These are phyloP conservation scores for Cryptococcus sp. DNA, from an alignment of 1,284 basidiomycete genomes.

Conservation along the genomic window DNA sequence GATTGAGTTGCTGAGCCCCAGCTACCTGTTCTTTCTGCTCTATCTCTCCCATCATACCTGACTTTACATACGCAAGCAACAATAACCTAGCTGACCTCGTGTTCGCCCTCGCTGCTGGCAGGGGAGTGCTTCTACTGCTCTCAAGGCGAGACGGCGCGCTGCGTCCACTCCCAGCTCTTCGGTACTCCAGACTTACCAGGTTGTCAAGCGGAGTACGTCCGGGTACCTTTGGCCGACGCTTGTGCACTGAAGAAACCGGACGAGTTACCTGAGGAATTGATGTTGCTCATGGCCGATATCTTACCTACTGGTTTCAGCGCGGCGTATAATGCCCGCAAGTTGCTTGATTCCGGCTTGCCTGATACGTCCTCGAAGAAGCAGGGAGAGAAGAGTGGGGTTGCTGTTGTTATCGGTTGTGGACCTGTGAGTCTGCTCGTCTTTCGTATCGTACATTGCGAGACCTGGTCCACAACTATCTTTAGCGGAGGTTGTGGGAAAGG, in stretches of 20 bases:
- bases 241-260: slow-evolving; percentile 52
- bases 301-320: slow-evolving; percentile 54
- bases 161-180: slow-evolving; percentile 66
- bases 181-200: slow-evolving; percentile 73
- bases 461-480: background rate
- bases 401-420: slow-evolving; percentile 55
- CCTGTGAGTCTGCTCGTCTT: slow-evolving; percentile 47
- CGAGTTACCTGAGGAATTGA: slow-evolving; percentile 48
- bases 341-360: slow-evolving; percentile 40
- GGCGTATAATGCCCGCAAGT: slow-evolving; percentile 50
- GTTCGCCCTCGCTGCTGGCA: slow-evolving; percentile 18
- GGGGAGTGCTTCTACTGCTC: slow-evolving; percentile 61
- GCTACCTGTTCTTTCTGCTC: background rate
- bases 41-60: background rate
- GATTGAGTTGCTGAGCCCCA: background rate
- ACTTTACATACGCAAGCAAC: too few species aligned
- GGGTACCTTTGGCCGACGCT: slow-evolving; percentile 62
- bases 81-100: background rate
- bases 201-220: slow-evolving; percentile 83
- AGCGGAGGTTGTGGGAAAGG: background rate
- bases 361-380: slow-evolving; percentile 33
- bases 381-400: slow-evolving; percentile 39
- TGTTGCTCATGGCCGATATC: slow-evolving; percentile 55
- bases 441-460: background rate
- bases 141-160: slow-evolving; percentile 73